A percentile compares a stretch with the other conserved stretches of the same genome.
These are phyloP conservation scores for Leccinum obscurum DNA, from an alignment of 768 basidiomycete species.

Conservation along the genomic window DNA sequence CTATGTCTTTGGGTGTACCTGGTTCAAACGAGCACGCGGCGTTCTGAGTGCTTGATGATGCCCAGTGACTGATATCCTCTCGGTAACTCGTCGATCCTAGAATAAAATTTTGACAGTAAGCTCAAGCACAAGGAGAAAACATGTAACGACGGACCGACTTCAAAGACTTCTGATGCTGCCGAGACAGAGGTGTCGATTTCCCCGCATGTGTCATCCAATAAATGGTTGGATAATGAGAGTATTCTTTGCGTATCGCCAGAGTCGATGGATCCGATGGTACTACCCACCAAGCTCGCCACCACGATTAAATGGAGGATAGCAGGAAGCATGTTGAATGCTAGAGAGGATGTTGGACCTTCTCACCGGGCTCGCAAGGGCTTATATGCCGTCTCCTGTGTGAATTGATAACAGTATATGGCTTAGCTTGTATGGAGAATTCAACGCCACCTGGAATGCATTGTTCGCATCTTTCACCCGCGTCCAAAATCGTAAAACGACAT, in stretches of 20 bases:
- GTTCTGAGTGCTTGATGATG: slow-evolving; percentile 45
- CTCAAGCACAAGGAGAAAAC: too few relatives aligned
- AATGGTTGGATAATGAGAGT: background rate
- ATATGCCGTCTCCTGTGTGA: too few relatives aligned
- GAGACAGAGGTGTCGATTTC: too few relatives aligned
- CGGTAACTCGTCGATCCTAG: background rate
- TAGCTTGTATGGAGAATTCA: background rate
- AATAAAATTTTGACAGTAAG: too few relatives aligned
- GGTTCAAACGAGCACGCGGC: slow-evolving; percentile 61
- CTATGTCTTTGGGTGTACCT: too few relatives aligned
- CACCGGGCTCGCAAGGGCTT: too few relatives aligned
- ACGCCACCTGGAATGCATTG: background rate
- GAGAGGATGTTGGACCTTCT: too few relatives aligned
- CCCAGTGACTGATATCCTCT: slow-evolving; percentile 42
- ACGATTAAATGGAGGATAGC: background rate
- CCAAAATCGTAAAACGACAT: background rate
- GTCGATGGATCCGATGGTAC: too few relatives aligned
- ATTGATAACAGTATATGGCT: background rate
- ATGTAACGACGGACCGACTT: too few relatives aligned
- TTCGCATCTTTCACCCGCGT: background rate
- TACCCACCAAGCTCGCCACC: background rate
- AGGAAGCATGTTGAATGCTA: background rate
- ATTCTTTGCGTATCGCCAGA: background rate
- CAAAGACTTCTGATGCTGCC: too few relatives aligned
- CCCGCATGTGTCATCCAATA: background rate